phyloP scores from a whole-genome alignment of 306 rosid species.

The Rubus idaeus region DNA sequence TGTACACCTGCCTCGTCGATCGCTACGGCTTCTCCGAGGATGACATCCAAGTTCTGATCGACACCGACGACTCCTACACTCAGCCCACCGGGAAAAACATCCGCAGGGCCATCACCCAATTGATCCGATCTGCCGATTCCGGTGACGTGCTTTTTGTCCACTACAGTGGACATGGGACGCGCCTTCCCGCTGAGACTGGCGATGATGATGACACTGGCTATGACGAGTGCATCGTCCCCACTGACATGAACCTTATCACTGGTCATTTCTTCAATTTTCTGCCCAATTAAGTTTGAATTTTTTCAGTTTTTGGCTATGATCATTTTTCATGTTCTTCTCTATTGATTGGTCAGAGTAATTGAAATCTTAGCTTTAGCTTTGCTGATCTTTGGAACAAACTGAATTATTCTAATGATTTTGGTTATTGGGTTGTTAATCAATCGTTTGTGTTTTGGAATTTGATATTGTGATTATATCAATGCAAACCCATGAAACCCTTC shows the following conservation, averaged over 20 bases:
- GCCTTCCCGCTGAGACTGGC: constrained; percentile 92
- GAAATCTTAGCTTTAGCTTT: neutral
- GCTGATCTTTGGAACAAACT: neutral
- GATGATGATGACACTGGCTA: constrained; percentile 82
- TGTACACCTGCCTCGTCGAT: constrained; percentile 48
- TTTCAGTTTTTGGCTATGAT: neutral
- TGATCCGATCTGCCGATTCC: constrained; percentile 50
- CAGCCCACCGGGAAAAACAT: constrained; percentile 84
- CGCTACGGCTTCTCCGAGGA: constrained; percentile 53
- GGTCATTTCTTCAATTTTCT: constrained; percentile 29
- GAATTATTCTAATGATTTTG: neutral
- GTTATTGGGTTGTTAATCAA: neutral
- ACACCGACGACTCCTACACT: constrained; percentile 62
- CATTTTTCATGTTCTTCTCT: neutral
- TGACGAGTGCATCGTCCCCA: constrained; percentile 95
- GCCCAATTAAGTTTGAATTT: neutral
- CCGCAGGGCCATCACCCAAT: constrained; percentile 47
- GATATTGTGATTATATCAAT: neutral
- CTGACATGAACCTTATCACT: constrained; percentile 83
- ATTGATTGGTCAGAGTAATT: neutral
- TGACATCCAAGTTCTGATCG: constrained; percentile 64
- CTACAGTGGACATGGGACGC: constrained; percentile 87
- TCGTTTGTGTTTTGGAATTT: neutral
- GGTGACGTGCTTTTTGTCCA: constrained; percentile 77
- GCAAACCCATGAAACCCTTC: no score